Base-by-base conservation (phyloP, 768 basidiomycete species). In the Grammothele lineata region DNA sequence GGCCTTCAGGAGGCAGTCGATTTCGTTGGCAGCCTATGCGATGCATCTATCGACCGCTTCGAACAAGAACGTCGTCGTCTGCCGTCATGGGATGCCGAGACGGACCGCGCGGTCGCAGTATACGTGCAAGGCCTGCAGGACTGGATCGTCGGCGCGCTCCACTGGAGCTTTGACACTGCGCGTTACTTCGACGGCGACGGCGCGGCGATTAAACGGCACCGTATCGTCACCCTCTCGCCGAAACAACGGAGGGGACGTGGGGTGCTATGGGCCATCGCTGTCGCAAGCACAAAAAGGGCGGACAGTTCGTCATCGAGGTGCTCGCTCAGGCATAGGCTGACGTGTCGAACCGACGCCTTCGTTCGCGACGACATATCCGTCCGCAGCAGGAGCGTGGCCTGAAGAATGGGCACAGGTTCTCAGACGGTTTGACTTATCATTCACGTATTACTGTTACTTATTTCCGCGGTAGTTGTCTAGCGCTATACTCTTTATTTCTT, bases 111-210 rank as follows among this genome's bases (percentile, higher is more conserved):
- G 62, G 82, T 86, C 27, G 60, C 59, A 14, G 63, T 66, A 17
- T 87, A 87, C 50, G 68, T 87, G 34, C 63, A 73, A 34, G 82
- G 83, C n/a, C 62, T 87, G 25, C 77, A 78, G 54, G 73, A 81
- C 50, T 85, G 84, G 85, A 83, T 85, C 52, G 76, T 83, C 25
- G 86, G 82, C 67, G 80, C 77, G 30, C 63, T 86, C 32, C 77
- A 84, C 50, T 88, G 86, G 86, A 82, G 81, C 60, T 86, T 85
- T 64, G 73, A 77, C 63, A 78, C 78, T 3, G 72, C 74, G 47
- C 73, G 86, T 3, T 88, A 88, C 59, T 87, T 87, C 57, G 86
- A 83, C 15, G 64, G 66, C 32, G 56, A 77, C 9, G 83, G 83
- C 22, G 56, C 61, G 17, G 67, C 73, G 30, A 71, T 86, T 42